Base-by-base conservation (phyloP, 164 flowering plant species). In the Dillenia turbinata region DNA sequence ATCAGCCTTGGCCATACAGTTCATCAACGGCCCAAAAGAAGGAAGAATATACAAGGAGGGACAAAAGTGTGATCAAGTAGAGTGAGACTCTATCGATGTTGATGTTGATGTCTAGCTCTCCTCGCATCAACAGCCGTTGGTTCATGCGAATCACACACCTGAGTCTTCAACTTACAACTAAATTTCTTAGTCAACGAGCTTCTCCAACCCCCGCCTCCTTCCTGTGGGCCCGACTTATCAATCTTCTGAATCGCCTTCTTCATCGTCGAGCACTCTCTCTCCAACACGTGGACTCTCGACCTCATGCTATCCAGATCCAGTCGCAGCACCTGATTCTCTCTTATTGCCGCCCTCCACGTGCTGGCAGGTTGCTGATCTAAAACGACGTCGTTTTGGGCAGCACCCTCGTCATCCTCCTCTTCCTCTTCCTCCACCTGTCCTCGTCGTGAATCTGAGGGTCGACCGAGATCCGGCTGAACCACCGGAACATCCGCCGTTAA, bases 301-400 rank as follows among this genome's bases (percentile, higher is more conserved):
- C 92, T 69, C 99, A 95, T 88, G 76, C 85, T 90, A 63, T 89
- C 97, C 97, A 94, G 89, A 71, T 91, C 96, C 61, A 86, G 55
- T 14, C 87, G 83, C 62, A 94, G 75, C 74, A 88, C 90, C 75
- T 91, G 93, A 76, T 94, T 91, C 84, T 88, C 93, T 70, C 90
- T 80, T 69, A 80, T 75, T 6, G 98, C 77, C 46, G 77, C 69
- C 68, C 74, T 75, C 97, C 92, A 93, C 52, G 85, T 74, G 54
- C 61, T 57, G 12, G n/a, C 7, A 5, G 40, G 40, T 67, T 49
- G 10, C 63, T 54, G 57, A 16, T 12, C 57, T 49, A 44, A 33
- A 33, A 45, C 49, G 16, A 56, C 26, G 13, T 24, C n/a, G 24
- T 22, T 10, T 43, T 66, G 53, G 49, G 68, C 63, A 51, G 43